Evolutionary conservation across 495 filamentous ascomycete species (phyloP).

Genomic region (Xylaria cubensis): DNA sequence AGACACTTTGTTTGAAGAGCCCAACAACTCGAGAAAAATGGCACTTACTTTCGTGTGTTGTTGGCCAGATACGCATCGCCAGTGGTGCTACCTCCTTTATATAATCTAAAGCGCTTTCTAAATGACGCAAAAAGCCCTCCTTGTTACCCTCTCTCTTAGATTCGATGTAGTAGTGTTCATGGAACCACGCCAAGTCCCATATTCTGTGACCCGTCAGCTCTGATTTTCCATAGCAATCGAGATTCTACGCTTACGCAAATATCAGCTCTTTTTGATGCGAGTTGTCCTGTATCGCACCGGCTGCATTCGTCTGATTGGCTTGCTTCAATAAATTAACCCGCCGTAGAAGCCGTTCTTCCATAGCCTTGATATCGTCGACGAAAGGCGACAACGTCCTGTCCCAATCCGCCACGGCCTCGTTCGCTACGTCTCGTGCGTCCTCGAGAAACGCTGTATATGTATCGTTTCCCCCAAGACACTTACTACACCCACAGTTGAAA

Average conservation of each 20-base stretch:
- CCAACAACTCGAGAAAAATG: neutral
- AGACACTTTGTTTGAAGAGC: neutral
- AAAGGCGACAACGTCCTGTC: neutral
- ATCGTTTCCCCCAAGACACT: neutral
- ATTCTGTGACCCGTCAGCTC: neutral
- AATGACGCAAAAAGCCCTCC: neutral
- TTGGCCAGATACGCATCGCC: neutral
- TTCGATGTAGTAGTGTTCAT: neutral
- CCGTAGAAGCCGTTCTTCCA: neutral
- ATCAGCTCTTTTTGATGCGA: neutral
- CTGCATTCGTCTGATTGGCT: neutral
- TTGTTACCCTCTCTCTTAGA: neutral
- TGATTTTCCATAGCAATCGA: neutral
- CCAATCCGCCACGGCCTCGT: neutral
- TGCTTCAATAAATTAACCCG: slow-evolving; percentile 3
- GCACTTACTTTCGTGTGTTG: neutral
- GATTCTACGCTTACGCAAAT: slow-evolving; percentile 6
- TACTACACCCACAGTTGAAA: neutral
- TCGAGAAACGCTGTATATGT: slow-evolving; percentile 3
- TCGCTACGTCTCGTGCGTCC: neutral
- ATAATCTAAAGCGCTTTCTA: neutral
- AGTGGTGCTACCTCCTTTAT: neutral
- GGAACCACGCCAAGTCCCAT: neutral
- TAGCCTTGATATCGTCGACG: neutral
- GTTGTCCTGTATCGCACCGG: neutral